Evolutionary conservation across 23 red algal species (phyloP).

Genomic region (Gracilaria caudata): DNA sequence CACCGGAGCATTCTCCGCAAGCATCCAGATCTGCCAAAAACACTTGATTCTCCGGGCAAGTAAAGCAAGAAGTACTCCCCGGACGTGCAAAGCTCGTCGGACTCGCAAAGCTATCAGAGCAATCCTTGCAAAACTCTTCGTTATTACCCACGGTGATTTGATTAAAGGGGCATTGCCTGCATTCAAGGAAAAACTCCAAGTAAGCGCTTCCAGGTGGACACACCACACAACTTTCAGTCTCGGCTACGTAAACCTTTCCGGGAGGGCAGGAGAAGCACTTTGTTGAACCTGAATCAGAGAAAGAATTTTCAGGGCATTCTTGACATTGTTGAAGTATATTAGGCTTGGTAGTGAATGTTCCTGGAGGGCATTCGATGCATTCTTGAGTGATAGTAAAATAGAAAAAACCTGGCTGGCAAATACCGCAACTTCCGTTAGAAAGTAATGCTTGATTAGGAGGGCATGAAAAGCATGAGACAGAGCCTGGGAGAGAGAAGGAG

Average conservation of each 20-base stretch:
- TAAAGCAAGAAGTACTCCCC: constrained; percentile 1
- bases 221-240: background rate
- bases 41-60: background rate
- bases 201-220: background rate
- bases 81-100: background rate
- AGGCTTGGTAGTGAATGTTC: background rate
- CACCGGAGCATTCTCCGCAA: background rate
- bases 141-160: background rate
- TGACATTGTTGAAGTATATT: background rate
- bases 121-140: background rate
- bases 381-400: background rate
- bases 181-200: background rate
- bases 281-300: background rate
- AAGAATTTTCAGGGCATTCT: background rate
- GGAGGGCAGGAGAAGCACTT: background rate
- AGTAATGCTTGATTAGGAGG: background rate
- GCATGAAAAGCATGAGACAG: background rate
- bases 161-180: background rate
- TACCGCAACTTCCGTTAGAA: background rate
- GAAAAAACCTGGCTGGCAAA: background rate
- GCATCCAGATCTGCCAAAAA: background rate
- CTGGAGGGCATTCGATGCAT: background rate
- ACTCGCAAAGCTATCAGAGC: background rate
- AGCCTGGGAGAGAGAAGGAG: background rate
- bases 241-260: background rate